Evolutionary conservation across 805 yeast species (phyloP), one percentile per base, ranked within the genome.

Genomic region (Jamesozyma spencerorum): DNA sequence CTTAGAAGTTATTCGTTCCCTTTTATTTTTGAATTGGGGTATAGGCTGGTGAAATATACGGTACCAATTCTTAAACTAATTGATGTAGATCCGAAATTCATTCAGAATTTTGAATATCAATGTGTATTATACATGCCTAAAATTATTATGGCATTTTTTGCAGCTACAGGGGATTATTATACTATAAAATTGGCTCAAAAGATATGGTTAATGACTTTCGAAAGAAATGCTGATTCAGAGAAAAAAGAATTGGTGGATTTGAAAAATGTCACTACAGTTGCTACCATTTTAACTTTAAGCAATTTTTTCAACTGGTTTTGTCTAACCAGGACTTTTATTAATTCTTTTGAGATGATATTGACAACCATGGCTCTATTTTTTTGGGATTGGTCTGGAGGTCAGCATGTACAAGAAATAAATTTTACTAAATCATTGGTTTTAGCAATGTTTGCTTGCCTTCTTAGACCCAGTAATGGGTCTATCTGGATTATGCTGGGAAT

Each of bases 1-100:
- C 62, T 92, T 4, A 63, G 99, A 44, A 81, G 94, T 8, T 80
- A 84, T 40, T 60, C 82, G 0, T 90, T 87, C 50, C 97, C 98
- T 0, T 62, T 81, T 33, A 40, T 90, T 1, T 86, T 84, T 54
- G 75, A 62, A 35, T 1, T 54, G 4, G 48, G 47, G 2, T 61
- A 58, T 35, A 37, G 53, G 19, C 19, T 42, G 8, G 48, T 51
- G 4, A 26, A 22, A 31, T n/a, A 44, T 34, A 29, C 29, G 10
- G 19, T 18, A 15, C 5, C 3, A 5, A 2, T 31, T 2, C 5
- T 5, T 2, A 19, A 27, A 2, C 6, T 8, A 3, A 14, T n/a
- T 5, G 6, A n/a, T n/a, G 17, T 22, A 3, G 18, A 31, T 36
- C 11, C 15, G 1, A 5, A 15, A 12, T 11, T 33, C 10, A 11